Percentiles rank a stretch among this genome's conserved stretches.
Conservation (phyloP, 306 rosid species). For the Corylus heterophylla region DNA sequence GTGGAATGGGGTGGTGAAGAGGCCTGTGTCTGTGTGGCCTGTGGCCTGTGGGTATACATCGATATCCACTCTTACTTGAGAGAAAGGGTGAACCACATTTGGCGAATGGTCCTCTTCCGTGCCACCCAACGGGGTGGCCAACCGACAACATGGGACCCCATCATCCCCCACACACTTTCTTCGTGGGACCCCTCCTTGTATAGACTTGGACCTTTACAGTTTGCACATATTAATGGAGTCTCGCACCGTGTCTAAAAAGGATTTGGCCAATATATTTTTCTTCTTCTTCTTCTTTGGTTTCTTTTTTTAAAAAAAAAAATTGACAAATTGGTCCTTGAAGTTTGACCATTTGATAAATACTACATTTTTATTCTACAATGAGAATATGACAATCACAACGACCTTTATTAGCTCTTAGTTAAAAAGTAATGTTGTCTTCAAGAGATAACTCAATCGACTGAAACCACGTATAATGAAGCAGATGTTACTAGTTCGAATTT, state of each 20-base stretch:
- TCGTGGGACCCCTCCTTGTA: slow-evolving; percentile 34
- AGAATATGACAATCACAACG: too few relatives aligned
- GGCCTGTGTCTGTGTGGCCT: not conserved
- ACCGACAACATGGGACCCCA: slow-evolving; percentile 64
- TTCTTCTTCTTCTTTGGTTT: too few relatives aligned
- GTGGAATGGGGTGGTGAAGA: slow-evolving; percentile 30
- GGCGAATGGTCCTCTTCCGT: slow-evolving; percentile 49
- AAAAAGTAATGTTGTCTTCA: too few relatives aligned
- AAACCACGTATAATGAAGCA: too few relatives aligned
- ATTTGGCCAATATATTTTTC: not conserved
- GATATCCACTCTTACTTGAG: slow-evolving; percentile 23
- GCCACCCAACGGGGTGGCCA: slow-evolving; percentile 64
- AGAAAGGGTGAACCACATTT: slow-evolving; percentile 23
- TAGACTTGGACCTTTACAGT: slow-evolving; percentile 17
- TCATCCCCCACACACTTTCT: slow-evolving; percentile 5
- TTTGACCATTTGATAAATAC: too few relatives aligned
- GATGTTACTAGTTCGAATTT: too few relatives aligned
- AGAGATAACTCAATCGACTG: too few relatives aligned
- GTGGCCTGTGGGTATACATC: slow-evolving; percentile 14
- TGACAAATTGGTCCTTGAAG: too few relatives aligned
- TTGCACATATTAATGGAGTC: slow-evolving; percentile 6
- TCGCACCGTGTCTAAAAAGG: not conserved
- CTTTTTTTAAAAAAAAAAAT: not conserved
- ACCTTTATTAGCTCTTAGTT: too few relatives aligned
- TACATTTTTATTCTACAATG: too few relatives aligned